phyloP scores from a whole-genome alignment of 2,329 filamentous ascomycete genomes.

The Chalaropsis thielavioides region DNA sequence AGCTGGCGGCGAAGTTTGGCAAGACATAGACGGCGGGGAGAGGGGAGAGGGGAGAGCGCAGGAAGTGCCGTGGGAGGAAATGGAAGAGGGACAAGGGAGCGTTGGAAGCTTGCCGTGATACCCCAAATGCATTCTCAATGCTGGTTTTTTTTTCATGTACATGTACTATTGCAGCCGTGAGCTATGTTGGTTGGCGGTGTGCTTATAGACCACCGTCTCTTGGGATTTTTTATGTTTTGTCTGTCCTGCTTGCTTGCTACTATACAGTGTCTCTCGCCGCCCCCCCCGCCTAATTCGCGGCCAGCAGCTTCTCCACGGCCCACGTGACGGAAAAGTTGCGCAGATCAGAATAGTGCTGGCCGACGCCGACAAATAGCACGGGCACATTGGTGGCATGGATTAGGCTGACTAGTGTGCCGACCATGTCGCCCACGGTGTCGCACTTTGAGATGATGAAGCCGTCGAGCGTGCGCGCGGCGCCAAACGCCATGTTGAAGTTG shows the following conservation, averaged over 20 bases:
- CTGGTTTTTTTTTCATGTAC: not conserved
- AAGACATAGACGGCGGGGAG: not conserved
- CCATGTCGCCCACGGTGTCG: slow-evolving; percentile 99
- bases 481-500: slow-evolving; percentile 92
- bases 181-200: not conserved
- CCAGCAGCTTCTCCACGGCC: slow-evolving; percentile 51
- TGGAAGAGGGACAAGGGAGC: not conserved
- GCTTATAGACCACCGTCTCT: not conserved
- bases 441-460: slow-evolving; percentile 98
- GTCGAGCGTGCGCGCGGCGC: slow-evolving; percentile 63
- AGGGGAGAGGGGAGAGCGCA: not conserved
- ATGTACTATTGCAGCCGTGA: not conserved
- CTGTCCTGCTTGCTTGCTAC: not conserved
- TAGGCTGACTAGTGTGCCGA: slow-evolving; percentile 86
- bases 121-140: not conserved
- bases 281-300: not conserved
- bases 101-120: not conserved
- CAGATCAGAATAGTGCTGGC: slow-evolving; percentile 54
- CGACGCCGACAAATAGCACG: slow-evolving; percentile 74
- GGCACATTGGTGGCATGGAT: slow-evolving; percentile 95
- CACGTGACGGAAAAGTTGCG: slow-evolving; percentile 55
- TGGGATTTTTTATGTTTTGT: not conserved
- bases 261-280: slow-evolving; percentile 2
- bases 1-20: slow-evolving; percentile 44
- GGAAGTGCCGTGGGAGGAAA: too few species aligned